Base-by-base conservation (phyloP, 371 early-diverging fungal species). In the Rhizopus delemar region DNA sequence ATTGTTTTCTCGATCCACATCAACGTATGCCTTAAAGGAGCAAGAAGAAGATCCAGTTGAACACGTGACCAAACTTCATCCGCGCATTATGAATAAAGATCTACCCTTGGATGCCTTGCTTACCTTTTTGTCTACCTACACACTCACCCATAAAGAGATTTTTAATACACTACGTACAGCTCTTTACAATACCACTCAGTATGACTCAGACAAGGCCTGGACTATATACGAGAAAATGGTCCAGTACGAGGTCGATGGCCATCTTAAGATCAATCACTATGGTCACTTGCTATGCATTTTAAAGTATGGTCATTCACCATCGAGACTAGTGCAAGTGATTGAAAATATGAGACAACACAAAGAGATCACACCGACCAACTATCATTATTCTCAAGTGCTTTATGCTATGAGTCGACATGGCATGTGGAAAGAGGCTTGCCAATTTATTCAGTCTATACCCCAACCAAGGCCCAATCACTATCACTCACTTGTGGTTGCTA, bases 261-360 rank as follows among this genome's bases (percentile, higher is more conserved):
- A 59, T 16, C 60, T 79, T 35, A 57, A 65, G n/a, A 39, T 59
- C 11, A 75, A 74, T 33, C 62, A 79, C 43, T 79, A 76, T 56
- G 72, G 73, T 9, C 63, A 66, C 39, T 54, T 79, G 38, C 51
- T 79, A n/a, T 60, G 69, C 22, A 67, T 68, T 1, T 36, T 79
- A 46, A 79, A 74, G 55, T 70, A 68, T 41, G 66, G 65, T 3
- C 51, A 63, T 32, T 49, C 60, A 3, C 46, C 66, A 2, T 15
- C 54, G 9, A 63, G 57, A 1, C 64, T 76, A 67, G 28, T 74
- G 32, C 31, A 51, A 1, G 57, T 79, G 8, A 48, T 74, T 39
- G 61, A 68, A n/a, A 59, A 70, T 29, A 74, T 76, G 66, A 67
- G 52, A 29, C 43, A 29, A 46, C 66, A 58, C 48, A 49, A 35